phyloP scores from a whole-genome alignment of 495 filamentous ascomycete species.

The Daldinia loculata region DNA sequence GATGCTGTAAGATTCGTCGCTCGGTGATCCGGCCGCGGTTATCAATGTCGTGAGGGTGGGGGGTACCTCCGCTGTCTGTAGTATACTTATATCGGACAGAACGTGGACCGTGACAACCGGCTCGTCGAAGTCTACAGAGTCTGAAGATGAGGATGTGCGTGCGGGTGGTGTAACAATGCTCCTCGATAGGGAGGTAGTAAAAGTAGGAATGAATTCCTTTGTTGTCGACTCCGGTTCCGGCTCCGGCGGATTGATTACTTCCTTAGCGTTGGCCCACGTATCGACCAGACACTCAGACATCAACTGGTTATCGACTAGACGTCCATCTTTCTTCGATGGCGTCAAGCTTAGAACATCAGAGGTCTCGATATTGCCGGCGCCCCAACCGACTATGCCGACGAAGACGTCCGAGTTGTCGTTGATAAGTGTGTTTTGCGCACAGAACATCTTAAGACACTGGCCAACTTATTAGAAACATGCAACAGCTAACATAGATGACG shows the following conservation, averaged over 20 bases:
- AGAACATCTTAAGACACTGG: constrained; percentile 55
- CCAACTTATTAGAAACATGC: constrained; percentile 4
- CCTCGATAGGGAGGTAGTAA: not conserved
- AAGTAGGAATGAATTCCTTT: not conserved
- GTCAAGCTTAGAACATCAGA: constrained; percentile 58
- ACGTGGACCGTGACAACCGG: constrained; percentile 30
- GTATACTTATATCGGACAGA: constrained; percentile 21
- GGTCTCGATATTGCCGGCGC: constrained; percentile 57
- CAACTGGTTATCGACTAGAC: constrained; percentile 52
- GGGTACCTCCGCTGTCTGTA: constrained; percentile 22
- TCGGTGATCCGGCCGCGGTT: constrained; percentile 30
- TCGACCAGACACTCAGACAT: constrained; percentile 51
- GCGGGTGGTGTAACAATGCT: not conserved
- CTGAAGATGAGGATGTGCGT: not conserved
- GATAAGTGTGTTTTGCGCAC: constrained; percentile 56
- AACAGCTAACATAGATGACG: not conserved
- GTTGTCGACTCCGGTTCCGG: not conserved
- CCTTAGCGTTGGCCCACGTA: constrained; percentile 41
- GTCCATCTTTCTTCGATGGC: constrained; percentile 51
- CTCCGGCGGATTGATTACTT: not conserved
- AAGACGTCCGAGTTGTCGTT: constrained; percentile 62
- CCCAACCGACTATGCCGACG: constrained; percentile 60
- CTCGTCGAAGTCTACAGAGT: constrained; percentile 3
- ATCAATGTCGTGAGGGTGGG: constrained; percentile 31
- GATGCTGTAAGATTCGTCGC: constrained; percentile 22